These are phyloP conservation scores for Claviceps sp. DNA, from an alignment of 2,329 filamentous ascomycete species.

Conservation along the genomic window DNA sequence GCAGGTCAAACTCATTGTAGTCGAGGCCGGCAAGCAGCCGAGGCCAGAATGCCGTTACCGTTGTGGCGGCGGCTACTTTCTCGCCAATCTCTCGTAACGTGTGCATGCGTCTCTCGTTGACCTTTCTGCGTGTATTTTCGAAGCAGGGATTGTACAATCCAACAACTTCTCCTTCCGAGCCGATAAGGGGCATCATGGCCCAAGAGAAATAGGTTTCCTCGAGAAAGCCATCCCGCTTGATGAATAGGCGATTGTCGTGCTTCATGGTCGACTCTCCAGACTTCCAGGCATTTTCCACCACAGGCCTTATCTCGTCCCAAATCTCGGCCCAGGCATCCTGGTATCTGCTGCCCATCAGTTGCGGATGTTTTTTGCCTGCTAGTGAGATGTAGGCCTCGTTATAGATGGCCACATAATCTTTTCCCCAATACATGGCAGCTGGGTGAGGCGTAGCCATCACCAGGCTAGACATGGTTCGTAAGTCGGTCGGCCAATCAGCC, in stretches of 20 bases:
- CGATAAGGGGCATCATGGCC: slow-evolving; percentile 68
- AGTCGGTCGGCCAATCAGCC: slow-evolving; percentile 55
- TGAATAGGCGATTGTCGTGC: slow-evolving; percentile 65
- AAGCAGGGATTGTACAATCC: slow-evolving; percentile 71
- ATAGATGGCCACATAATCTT: slow-evolving; percentile 53
- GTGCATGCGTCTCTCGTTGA: slow-evolving; percentile 69
- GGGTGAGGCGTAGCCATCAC: slow-evolving; percentile 70
- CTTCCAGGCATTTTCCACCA: slow-evolving; percentile 52
- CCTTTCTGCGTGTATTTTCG: slow-evolving; percentile 65
- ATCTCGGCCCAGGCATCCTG: slow-evolving; percentile 59
- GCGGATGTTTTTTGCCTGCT: slow-evolving; percentile 64
- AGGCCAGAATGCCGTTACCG: slow-evolving; percentile 61
- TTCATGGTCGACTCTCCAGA: slow-evolving; percentile 75
- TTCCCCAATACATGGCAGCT: slow-evolving; percentile 68
- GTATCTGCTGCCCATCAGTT: slow-evolving; percentile 61
- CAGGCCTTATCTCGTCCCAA: slow-evolving; percentile 55
- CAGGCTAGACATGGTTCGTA: slow-evolving; percentile 67
- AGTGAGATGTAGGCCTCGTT: slow-evolving; percentile 61
- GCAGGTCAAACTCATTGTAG: slow-evolving; percentile 62
- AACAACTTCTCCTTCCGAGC: slow-evolving; percentile 58
- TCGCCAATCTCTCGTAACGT: slow-evolving; percentile 68
- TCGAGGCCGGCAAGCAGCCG: slow-evolving; percentile 56
- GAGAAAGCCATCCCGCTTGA: slow-evolving; percentile 53
- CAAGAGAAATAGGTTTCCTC: slow-evolving; percentile 78
- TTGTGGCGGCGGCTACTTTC: slow-evolving; percentile 56